Evolutionary conservation across 2,329 filamentous ascomycete genomes (phyloP).

Genomic region (Albophoma yamanashiensis): DNA sequence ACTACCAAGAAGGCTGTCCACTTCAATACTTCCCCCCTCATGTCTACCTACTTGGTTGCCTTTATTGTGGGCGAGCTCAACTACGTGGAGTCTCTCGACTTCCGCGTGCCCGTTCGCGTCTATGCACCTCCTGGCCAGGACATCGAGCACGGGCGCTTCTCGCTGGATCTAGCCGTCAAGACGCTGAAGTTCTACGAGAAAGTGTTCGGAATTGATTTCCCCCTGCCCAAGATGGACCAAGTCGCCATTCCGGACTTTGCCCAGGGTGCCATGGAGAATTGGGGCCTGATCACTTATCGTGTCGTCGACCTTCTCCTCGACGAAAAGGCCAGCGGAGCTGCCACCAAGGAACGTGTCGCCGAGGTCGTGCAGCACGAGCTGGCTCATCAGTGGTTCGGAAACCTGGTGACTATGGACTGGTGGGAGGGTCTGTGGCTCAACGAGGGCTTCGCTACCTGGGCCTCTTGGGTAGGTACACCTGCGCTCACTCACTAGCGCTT

Average conservation of each 20-base stretch:
- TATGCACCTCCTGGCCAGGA: constrained; percentile 85
- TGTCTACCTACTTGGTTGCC: constrained; percentile 93
- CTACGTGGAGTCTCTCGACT: constrained; percentile 83
- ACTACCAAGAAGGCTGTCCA: constrained; percentile 66
- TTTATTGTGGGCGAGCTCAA: constrained; percentile 93
- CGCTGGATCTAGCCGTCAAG: constrained; percentile 76
- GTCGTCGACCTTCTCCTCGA: constrained; percentile 76
- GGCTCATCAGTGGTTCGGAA: constrained; percentile 97
- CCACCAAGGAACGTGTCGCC: constrained; percentile 83
- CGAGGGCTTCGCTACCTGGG: constrained; percentile 65
- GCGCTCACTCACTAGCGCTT: not conserved
- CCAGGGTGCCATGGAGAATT: constrained; percentile 96
- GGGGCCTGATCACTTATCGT: constrained; percentile 91
- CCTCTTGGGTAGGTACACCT: constrained; percentile 18
- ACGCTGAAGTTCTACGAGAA: constrained; percentile 94
- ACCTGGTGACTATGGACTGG: constrained; percentile 96
- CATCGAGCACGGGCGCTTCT: constrained; percentile 85
- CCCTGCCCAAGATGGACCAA: constrained; percentile 39
- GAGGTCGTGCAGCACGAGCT: constrained; percentile 96
- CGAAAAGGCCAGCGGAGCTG: constrained; percentile 81
- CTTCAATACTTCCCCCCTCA: constrained; percentile 84
- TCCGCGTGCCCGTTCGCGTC: constrained; percentile 87
- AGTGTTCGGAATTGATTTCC: constrained; percentile 59
- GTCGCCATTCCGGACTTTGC: constrained; percentile 93
- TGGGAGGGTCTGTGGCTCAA: constrained; percentile 98